Evolutionary conservation across 1,284 basidiomycete species (phyloP).

Genomic region (Cryptococcus jaspeensis): DNA sequence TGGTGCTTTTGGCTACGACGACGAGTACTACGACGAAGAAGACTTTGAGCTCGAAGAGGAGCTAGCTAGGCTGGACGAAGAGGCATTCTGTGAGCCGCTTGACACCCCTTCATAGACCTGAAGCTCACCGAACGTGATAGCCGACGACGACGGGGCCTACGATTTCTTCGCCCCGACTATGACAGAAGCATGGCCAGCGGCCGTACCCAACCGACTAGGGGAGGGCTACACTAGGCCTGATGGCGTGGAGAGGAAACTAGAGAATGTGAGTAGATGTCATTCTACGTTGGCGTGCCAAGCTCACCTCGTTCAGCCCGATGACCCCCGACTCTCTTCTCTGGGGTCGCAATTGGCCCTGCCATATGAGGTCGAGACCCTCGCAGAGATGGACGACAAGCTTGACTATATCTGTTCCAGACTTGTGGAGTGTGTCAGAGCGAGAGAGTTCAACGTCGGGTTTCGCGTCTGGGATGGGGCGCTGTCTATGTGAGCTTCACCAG

Average conservation of each 20-base stretch:
- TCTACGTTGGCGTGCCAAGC: neutral
- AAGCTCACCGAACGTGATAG: neutral
- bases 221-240: conserved; percentile 9
- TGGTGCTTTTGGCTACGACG: conserved; percentile 1
- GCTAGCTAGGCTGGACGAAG: conserved; percentile 25
- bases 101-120: neutral
- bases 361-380: conserved; percentile 75
- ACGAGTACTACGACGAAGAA: conserved; percentile 28
- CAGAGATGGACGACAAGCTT: conserved; percentile 74
- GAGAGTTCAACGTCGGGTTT: conserved; percentile 75
- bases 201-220: conserved; percentile 28
- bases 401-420: conserved; percentile 69
- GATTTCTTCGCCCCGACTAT: conserved; percentile 10
- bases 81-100: conserved; percentile 7
- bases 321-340: conserved; percentile 42
- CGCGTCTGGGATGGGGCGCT: conserved; percentile 75
- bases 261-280: conserved; percentile 14
- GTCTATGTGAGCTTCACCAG: conserved; percentile 64
- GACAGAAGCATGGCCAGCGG: conserved; percentile 30
- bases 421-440: conserved; percentile 70
- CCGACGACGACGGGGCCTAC: conserved; percentile 20
- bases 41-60: conserved; percentile 30
- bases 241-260: conserved; percentile 3
- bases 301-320: conserved; percentile 30
- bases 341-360: conserved; percentile 58